Evolutionary conservation across 2,329 filamentous ascomycete genomes (phyloP), one percentile per base, ranked within the genome.

Genomic region (Trichoderma hamatum): DNA sequence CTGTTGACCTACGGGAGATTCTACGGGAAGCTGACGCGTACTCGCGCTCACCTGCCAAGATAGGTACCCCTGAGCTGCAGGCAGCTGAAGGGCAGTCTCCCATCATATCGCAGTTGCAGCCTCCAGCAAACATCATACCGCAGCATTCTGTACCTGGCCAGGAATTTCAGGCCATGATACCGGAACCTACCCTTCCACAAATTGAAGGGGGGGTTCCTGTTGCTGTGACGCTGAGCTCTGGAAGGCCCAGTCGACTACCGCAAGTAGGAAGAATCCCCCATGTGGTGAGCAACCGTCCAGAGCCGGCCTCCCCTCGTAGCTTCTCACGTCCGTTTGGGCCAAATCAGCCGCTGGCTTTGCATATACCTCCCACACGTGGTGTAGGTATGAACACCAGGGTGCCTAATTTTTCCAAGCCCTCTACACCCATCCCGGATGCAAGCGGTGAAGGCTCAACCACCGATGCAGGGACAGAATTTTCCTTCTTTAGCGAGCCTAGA

Each of bases 241-340:
- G 71, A 13, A 73, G 75, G 32, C 78, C 76, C 7, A 92, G 88
- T 75, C 86, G 94, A 68, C 82, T 97, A 21, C 88, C 90, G 32
- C 93, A 95, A 73, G 89, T 97, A 58, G 94, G 94, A 10, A 88
- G 94, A 19, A 97, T 97, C 63, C 94, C 94, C 10, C 89, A 89
- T 74, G 93, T 97, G 4, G 84, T 95, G 34, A 92, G 88, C 56
- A 89, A 86, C 58, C 86, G 89, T 65, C 83, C 89, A 43, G 87
- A 91, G 71, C 87, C 87, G 59, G 87, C 88, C 1, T 90, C 92
- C 0, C 87, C 91, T 1, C 90, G 89, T 76, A 97, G 93, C 36
- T 97, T 97, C 77, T 97, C 94, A 3, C 85, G 93, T 10, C 93
- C 94, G 0, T 97, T 97, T 76, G 80, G 85, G 60, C 77, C 84